Evolutionary conservation across 2,329 filamentous ascomycete species (phyloP), one percentile per base, ranked within the genome.

Genomic region (Emmonsiellopsis sp.): DNA sequence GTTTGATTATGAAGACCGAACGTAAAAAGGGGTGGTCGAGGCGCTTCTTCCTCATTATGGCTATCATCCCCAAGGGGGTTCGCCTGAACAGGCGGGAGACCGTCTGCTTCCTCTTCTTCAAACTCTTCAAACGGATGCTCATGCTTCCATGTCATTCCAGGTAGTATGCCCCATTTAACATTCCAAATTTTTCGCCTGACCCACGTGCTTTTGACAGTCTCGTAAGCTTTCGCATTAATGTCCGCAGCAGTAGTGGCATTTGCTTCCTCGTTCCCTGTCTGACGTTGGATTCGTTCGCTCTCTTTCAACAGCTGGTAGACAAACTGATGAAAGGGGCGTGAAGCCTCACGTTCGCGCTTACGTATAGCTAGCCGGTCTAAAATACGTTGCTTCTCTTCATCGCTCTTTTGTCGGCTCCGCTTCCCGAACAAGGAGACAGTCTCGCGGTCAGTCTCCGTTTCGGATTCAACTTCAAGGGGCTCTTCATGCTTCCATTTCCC

Each of bases 121-220:
- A 31, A 11, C 1, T 51, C 49, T 1, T 26, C 35, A 9, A 31
- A 20, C 1, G 34, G 20, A 1, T 38, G 34, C 37, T 54, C 52
- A 41, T 54, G 52, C 9, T 20, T 50, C 52, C 52, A 54, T 5
- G 37, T 54, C 60, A 65, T 65, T 45, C 63, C 63, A 56, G 61
- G 64, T 53, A 66, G 55, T 55, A 61, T 55, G 59, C 61, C 60
- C 65, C 62, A 66, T 58, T 55, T 60, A 50, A 45, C 34, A 44
- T 66, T 62, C 62, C 60, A 68, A 56, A 66, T 65, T 40, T 56
- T 52, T 58, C 60, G 56, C 52, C 61, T 59, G 34, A 57, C 60
- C 65, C 61, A 66, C 26, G 54, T 60, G 49, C 59, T 62, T 56
- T 63, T 66, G 54, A 66, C 57, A 56, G 59, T 63, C 52, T 63